Evolutionary conservation across 768 basidiomycete genomes (phyloP), one percentile per base, ranked within the genome.

Genomic region (Amanita jacksonii): DNA sequence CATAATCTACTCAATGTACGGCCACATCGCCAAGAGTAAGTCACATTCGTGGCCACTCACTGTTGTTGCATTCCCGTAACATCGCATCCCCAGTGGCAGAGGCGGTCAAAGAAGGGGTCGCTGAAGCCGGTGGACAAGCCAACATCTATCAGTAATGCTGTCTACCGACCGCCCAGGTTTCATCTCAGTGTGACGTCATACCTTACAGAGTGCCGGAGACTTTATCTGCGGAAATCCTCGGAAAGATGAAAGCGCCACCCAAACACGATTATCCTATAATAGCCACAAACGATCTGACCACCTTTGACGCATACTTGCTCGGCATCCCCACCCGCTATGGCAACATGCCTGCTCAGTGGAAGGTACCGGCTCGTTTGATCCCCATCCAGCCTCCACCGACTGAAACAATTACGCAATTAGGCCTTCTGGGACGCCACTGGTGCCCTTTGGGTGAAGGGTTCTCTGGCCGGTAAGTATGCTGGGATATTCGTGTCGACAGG

Each of bases 241-340:
- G 57, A 37, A 73, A 73, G 57, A 75, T 94, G 77, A 61, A 81
- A 48, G 86, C 85, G 3, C 75, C 80, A 7, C 61, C 81, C 19
- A 87, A 86, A 60, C 75, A 75, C 38, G 62, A 72, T 51, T 87
- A 87, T 60, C 86, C 88, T 3, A 54, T 85, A 51, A 66, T 88
- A 53, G 66, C 62, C 2, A 70, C 80, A 19, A 60, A 65, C 1
- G 65, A 59, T 10, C 69, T 94, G 40, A 51, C 63, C 15, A 46
- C 68, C 4, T 84, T 72, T 54, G 85, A 93, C 52, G 88, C 75
- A 4, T 79, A 75, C 71, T 51, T 93, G 50, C 69, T 88, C 41
- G 89, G 86, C 48, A 67, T 88, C 46, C 81, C 82, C 41, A 85
- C 84, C 20, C 81, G 89, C 53, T 93, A 75, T 63, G 89, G 89